These are phyloP conservation scores for Euphorbia tirucalli DNA, from an alignment of 345 rosid genomes.

Conservation along the genomic window DNA sequence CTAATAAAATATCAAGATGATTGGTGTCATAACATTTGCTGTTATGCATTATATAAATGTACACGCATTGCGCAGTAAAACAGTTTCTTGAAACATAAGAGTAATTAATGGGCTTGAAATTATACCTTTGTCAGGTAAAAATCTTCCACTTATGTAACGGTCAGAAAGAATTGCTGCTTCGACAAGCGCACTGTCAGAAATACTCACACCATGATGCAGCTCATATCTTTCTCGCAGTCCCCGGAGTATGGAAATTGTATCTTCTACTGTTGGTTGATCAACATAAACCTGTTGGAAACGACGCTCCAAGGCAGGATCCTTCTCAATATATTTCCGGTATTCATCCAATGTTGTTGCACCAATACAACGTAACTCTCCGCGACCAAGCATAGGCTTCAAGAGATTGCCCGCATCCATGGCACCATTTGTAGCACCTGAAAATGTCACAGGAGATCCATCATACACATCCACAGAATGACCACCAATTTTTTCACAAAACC, in stretches of 20 bases:
- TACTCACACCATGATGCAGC: slow-evolving; percentile 97
- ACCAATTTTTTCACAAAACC: not conserved
- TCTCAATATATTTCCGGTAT: slow-evolving; percentile 93
- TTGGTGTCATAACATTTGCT: not conserved
- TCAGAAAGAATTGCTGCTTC: slow-evolving; percentile 97
- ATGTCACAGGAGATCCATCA: slow-evolving; percentile 3
- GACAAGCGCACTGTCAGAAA: slow-evolving; percentile 95
- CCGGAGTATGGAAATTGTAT: slow-evolving; percentile 88
- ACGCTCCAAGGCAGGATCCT: slow-evolving; percentile 99
- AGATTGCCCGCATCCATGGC: slow-evolving; percentile 99
- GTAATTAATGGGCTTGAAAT: too few relatives aligned
- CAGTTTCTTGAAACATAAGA: not conserved
- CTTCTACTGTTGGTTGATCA: slow-evolving; percentile 90
- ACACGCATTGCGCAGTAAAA: not conserved
- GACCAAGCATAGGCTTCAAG: slow-evolving; percentile 98
- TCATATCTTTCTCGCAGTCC: slow-evolving; percentile 98
- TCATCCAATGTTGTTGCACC: slow-evolving; percentile 98
- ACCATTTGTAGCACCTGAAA: slow-evolving; percentile 96
- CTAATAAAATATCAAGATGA: not conserved
- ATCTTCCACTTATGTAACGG: slow-evolving; percentile 96
- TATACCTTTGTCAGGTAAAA: slow-evolving; percentile 96
- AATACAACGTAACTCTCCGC: slow-evolving; percentile 94
- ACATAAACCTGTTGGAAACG: slow-evolving; percentile 98
- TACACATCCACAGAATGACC: not conserved
- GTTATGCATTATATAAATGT: not conserved